These are phyloP conservation scores for Salix viminalis DNA, from an alignment of 345 rosid genomes.

Conservation along the genomic window DNA sequence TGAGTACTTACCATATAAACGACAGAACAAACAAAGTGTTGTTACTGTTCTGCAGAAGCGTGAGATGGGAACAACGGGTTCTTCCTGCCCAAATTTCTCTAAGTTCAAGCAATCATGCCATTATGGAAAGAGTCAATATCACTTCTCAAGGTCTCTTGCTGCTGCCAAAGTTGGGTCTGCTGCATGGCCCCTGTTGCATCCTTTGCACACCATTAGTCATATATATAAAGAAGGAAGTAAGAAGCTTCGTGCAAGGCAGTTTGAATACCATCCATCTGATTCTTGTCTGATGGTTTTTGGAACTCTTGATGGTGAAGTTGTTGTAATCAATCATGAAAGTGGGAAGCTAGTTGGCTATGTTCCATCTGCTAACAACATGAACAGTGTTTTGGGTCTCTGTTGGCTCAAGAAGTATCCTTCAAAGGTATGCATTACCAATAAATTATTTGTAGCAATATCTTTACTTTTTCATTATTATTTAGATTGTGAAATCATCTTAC, in stretches of 20 bases:
- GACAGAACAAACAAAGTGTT: slow-evolving; percentile 62
- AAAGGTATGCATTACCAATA: slow-evolving; percentile 43
- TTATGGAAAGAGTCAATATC: slow-evolving; percentile 46
- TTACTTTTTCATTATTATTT: neutral
- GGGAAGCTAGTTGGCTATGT: slow-evolving; percentile 66
- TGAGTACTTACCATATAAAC: slow-evolving; percentile 69
- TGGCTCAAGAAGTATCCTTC: slow-evolving; percentile 86
- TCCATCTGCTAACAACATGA: slow-evolving; percentile 66
- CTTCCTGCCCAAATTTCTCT: slow-evolving; percentile 2
- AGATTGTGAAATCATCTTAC: neutral
- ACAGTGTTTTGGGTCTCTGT: slow-evolving; percentile 86
- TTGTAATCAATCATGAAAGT: slow-evolving; percentile 82
- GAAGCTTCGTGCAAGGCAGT: slow-evolving; percentile 80
- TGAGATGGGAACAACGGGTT: slow-evolving; percentile 50
- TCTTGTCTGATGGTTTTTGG: slow-evolving; percentile 80
- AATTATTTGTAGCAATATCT: neutral
- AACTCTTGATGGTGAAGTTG: slow-evolving; percentile 89
- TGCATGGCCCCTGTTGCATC: slow-evolving; percentile 68
- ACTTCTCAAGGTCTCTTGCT: slow-evolving; percentile 65
- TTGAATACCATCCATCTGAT: slow-evolving; percentile 84
- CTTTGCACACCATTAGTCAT: slow-evolving; percentile 27
- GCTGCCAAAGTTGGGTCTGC: slow-evolving; percentile 86
- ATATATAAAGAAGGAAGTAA: slow-evolving; percentile 41
- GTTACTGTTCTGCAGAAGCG: slow-evolving; percentile 64
- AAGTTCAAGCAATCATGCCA: slow-evolving; percentile 27